A percentile compares a stretch with the other conserved stretches of the same genome.
Conservation (phyloP, 2,329 filamentous ascomycete genomes). For the Aureobasidium pullulans region DNA sequence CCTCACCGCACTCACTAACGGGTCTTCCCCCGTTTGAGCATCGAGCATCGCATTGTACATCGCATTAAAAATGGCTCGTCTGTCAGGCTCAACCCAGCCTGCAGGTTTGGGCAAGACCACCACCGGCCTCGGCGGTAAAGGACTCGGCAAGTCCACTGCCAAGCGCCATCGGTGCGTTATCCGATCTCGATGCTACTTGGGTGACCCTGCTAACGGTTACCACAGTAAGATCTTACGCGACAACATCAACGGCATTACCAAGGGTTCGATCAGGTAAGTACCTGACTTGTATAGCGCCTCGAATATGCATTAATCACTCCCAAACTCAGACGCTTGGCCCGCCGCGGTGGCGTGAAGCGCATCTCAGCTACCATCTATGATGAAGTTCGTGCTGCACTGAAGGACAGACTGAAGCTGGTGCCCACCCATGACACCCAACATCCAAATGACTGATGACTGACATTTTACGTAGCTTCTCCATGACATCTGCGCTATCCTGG, state of each 20-base stretch:
- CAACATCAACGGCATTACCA: constrained; percentile 14
- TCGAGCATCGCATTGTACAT: not conserved
- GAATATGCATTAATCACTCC: not conserved
- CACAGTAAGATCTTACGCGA: constrained; percentile 14
- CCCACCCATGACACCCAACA: constrained; percentile 37
- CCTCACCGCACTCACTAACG: not conserved
- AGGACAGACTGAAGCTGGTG: constrained; percentile 48
- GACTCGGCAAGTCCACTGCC: not conserved
- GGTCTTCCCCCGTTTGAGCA: not conserved
- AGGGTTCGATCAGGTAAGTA: constrained; percentile 5
- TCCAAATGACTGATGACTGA: not conserved
- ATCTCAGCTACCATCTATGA: constrained; percentile 61
- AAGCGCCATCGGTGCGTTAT: constrained; percentile 5
- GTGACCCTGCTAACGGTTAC: not conserved
- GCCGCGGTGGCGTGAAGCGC: constrained; percentile 69
- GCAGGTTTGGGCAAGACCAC: not conserved
- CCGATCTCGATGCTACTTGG: not conserved
- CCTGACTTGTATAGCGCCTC: not conserved
- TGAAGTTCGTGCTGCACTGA: constrained; percentile 49
- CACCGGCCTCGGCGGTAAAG: constrained; percentile 2
- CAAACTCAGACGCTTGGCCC: constrained; percentile 54
- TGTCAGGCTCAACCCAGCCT: not conserved
- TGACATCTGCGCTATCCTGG: constrained; percentile 22
- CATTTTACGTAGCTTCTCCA: constrained; percentile 16
- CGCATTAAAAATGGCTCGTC: not conserved